Percentiles rank a stretch among this genome's conserved stretches.
phyloP scores from a whole-genome alignment of 2,329 filamentous ascomycete genomes.

The Aspergillus neoniger region DNA sequence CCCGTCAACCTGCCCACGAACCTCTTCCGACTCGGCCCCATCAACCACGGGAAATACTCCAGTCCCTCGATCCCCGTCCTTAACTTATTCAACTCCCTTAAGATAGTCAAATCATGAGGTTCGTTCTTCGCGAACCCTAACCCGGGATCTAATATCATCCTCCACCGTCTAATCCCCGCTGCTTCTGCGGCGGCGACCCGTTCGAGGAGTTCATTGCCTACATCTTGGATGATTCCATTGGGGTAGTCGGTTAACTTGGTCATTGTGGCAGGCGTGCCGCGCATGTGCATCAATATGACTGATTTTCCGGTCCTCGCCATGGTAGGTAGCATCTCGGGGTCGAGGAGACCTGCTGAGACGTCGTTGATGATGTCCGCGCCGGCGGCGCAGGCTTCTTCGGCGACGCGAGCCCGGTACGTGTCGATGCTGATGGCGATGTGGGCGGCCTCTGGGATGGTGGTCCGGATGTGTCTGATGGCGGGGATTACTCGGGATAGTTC shows the following conservation, averaged over 20 bases:
- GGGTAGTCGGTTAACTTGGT: slow-evolving; percentile 68
- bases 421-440: slow-evolving; percentile 81
- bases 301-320: slow-evolving; percentile 77
- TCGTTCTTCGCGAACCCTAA: slow-evolving; percentile 89
- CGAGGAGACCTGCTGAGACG: slow-evolving; percentile 78
- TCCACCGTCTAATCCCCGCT: slow-evolving; percentile 86
- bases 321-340: slow-evolving; percentile 77
- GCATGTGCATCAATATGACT: slow-evolving; percentile 90
- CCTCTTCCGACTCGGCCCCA: slow-evolving; percentile 84
- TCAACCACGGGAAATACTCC: slow-evolving; percentile 77
- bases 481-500: slow-evolving; percentile 79
- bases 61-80: slow-evolving; percentile 41
- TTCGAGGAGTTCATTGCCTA: slow-evolving; percentile 67
- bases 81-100: slow-evolving; percentile 67
- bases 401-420: slow-evolving; percentile 86
- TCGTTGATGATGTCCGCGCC: slow-evolving; percentile 96
- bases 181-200: slow-evolving; percentile 74
- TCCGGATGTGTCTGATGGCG: slow-evolving; percentile 71
- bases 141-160: slow-evolving; percentile 90
- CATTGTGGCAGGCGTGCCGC: slow-evolving; percentile 84
- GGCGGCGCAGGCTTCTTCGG: slow-evolving; percentile 70
- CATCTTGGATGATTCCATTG: slow-evolving; percentile 63
- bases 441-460: slow-evolving; percentile 60
- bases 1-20: slow-evolving; percentile 86
- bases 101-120: slow-evolving; percentile 77